phyloP scores from a whole-genome alignment of 2,329 filamentous ascomycete species.

The Penicillium sclerotiorum region DNA sequence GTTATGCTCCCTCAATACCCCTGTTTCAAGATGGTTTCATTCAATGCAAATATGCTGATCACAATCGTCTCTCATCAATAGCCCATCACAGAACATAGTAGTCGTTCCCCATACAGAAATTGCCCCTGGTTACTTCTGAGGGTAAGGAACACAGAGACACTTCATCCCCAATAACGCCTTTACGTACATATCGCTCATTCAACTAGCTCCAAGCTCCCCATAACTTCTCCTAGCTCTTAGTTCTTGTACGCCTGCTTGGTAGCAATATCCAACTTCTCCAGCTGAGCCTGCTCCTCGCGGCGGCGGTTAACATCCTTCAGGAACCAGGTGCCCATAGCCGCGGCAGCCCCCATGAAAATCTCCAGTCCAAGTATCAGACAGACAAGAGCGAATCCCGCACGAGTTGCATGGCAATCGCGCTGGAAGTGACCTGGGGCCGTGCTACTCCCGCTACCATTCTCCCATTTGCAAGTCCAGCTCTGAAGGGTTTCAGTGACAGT shows the following conservation, averaged over 20 bases:
- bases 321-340: constrained; percentile 34
- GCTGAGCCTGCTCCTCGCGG: constrained; percentile 25
- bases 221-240: constrained; percentile 4
- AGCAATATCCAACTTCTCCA: constrained; percentile 32
- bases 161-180: not conserved
- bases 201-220: not conserved
- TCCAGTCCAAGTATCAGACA: constrained; percentile 39
- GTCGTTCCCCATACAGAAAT: no score
- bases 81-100: no score
- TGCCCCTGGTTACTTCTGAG: no score
- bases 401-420: constrained; percentile 41
- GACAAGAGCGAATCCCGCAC: constrained; percentile 40
- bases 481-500: constrained; percentile 40
- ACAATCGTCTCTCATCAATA: no score
- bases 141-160: no score
- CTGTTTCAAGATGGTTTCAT: no score
- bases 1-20: no score
- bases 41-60: no score
- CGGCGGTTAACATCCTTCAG: constrained; percentile 32
- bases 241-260: constrained; percentile 26
- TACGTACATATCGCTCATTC: not conserved
- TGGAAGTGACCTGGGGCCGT: constrained; percentile 38
- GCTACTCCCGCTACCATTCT: constrained; percentile 19
- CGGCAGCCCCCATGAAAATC: constrained; percentile 35
- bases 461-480: constrained; percentile 48